Conservation (phyloP, 2,329 filamentous ascomycete genomes). For the Trichoderma sp. region DNA sequence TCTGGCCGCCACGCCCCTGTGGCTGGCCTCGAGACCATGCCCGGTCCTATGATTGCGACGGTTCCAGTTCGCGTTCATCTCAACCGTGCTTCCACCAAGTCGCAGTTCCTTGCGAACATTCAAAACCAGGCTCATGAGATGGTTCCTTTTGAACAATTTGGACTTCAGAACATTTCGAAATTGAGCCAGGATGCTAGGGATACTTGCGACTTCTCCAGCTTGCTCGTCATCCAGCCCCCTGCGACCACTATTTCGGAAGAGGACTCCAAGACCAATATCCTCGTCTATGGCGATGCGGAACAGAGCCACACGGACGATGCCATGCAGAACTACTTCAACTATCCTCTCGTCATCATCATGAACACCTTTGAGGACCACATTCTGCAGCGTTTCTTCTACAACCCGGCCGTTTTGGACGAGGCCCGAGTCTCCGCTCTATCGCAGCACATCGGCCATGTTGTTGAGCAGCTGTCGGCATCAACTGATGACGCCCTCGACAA, state of each 20-base stretch:
- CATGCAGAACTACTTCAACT: slow-evolving; percentile 25
- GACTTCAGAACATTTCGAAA: slow-evolving; percentile 32
- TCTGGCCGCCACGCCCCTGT: slow-evolving; percentile 35
- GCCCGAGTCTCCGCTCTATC: not conserved
- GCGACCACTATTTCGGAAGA: slow-evolving; percentile 1
- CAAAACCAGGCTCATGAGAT: slow-evolving; percentile 29
- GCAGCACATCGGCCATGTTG: slow-evolving; percentile 17
- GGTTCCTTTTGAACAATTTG: slow-evolving; percentile 29
- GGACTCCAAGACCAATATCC: not conserved
- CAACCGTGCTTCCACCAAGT: slow-evolving; percentile 38
- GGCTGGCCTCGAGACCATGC: slow-evolving; percentile 32
- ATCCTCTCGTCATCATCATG: slow-evolving; percentile 17
- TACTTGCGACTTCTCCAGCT: slow-evolving; percentile 29
- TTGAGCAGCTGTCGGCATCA: not conserved
- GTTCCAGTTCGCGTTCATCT: slow-evolving; percentile 33
- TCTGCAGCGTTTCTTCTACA: slow-evolving; percentile 16
- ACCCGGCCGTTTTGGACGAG: slow-evolving; percentile 4
- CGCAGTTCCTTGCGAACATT: slow-evolving; percentile 46
- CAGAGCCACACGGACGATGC: slow-evolving; percentile 9
- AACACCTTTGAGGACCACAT: slow-evolving; percentile 22
- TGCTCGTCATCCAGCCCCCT: slow-evolving; percentile 29
- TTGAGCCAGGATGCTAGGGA: slow-evolving; percentile 28
- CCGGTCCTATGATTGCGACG: slow-evolving; percentile 36
- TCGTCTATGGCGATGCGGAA: slow-evolving; percentile 13
- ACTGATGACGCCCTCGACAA: not conserved